These are phyloP conservation scores for Ganoderma multipileum DNA, from an alignment of 1,284 basidiomycete genomes.

Conservation along the genomic window DNA sequence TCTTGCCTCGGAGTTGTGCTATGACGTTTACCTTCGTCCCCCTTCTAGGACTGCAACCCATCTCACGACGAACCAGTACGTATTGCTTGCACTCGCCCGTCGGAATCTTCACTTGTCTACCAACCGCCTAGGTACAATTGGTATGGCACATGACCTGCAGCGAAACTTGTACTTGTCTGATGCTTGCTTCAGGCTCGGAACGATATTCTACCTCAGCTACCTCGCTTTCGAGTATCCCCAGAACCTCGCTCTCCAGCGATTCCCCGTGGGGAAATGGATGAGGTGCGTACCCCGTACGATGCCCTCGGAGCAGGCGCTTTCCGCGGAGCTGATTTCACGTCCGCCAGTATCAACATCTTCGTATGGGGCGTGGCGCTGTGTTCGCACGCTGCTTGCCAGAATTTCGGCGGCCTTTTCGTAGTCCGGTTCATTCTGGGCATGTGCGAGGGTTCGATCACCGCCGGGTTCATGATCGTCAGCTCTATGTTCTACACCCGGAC, in stretches of 20 bases:
- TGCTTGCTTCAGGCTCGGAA: conserved; percentile 61
- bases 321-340: neutral
- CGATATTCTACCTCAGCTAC: conserved; percentile 74
- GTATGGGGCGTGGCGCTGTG: conserved; percentile 70
- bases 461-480: conserved; percentile 78
- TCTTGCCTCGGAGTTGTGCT: neutral
- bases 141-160: conserved; percentile 17
- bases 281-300: conserved; percentile 46
- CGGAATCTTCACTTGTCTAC: neutral
- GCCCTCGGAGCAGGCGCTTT: neutral
- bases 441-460: conserved; percentile 82
- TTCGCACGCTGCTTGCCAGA: conserved; percentile 74
- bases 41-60: conserved; percentile 43
- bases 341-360: conserved; percentile 66
- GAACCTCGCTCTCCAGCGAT: conserved; percentile 76
- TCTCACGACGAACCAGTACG: conserved; percentile 41
- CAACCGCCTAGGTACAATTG: conserved; percentile 38
- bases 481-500: conserved; percentile 83
- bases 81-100: neutral
- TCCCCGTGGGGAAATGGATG: conserved; percentile 86
- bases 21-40: neutral
- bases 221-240: conserved; percentile 76
- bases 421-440: conserved; percentile 73
- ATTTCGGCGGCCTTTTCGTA: conserved; percentile 72
- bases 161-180: neutral